Evolutionary conservation across 1,139 yeast genomes (phyloP).

Genomic region (Yamadazyma dendronema): DNA sequence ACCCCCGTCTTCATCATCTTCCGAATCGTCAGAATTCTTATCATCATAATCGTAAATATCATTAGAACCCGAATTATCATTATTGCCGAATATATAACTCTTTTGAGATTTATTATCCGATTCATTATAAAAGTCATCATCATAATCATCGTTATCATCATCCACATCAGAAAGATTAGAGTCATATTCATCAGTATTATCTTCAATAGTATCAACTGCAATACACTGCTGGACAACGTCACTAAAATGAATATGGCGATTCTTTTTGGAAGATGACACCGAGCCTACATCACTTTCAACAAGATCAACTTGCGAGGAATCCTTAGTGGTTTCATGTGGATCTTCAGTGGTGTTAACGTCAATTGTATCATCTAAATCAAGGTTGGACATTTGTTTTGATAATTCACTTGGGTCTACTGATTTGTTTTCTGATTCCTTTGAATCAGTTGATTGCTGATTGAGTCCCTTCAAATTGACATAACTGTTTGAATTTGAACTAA

Average conservation of each 20-base stretch:
- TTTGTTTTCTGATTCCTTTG: conserved; percentile 3
- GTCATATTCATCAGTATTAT: conserved; percentile 21
- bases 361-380: conserved; percentile 7
- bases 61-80: conserved; percentile 11
- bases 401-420: conserved; percentile 6
- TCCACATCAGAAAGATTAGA: conserved; percentile 16
- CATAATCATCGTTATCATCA: conserved; percentile 34
- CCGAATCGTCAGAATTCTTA: conserved; percentile 40
- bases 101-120: conserved; percentile 8
- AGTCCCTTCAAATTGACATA: conserved; percentile 15
- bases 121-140: conserved; percentile 18
- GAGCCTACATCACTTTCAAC: conserved; percentile 7
- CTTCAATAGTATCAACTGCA: conserved; percentile 53
- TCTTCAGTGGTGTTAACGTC: background rate
- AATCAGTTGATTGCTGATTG: conserved; percentile 1
- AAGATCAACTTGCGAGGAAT: background rate
- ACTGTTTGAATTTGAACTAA: conserved; percentile 18
- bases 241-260: conserved; percentile 82
- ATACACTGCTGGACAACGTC: conserved; percentile 92
- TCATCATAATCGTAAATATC: conserved; percentile 23
- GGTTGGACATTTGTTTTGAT: conserved; percentile 7
- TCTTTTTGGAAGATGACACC: conserved; percentile 21
- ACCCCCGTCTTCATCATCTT: conserved; percentile 67
- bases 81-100: conserved; percentile 11
- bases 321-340: background rate